These are phyloP conservation scores for Pyrenochaeta sp. DNA, from an alignment of 2,329 filamentous ascomycete species.

Conservation along the genomic window DNA sequence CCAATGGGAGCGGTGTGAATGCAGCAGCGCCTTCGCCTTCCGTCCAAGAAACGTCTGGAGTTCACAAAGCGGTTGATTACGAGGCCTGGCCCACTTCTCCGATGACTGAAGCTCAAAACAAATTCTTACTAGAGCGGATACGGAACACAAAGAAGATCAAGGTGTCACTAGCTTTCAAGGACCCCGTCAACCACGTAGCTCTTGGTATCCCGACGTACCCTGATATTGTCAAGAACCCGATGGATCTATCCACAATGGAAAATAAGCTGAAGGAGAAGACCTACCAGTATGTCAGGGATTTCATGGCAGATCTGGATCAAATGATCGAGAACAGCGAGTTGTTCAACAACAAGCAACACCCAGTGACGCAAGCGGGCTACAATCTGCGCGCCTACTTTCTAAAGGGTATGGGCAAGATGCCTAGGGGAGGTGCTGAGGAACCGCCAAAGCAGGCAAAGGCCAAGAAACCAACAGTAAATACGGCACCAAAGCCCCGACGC, in stretches of 20 bases:
- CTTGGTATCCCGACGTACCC: slow-evolving; percentile 80
- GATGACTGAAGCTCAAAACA: slow-evolving; percentile 65
- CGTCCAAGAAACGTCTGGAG: slow-evolving; percentile 39
- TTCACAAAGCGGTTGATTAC: slow-evolving; percentile 45
- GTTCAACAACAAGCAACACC: slow-evolving; percentile 85
- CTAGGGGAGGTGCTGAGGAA: slow-evolving; percentile 64
- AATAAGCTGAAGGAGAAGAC: slow-evolving; percentile 74
- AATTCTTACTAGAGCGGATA: slow-evolving; percentile 71
- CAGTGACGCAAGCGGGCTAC: slow-evolving; percentile 73
- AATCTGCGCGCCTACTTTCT: slow-evolving; percentile 68
- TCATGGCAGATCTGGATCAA: slow-evolving; percentile 77
- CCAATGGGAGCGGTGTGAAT: slow-evolving; percentile 35
- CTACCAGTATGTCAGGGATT: slow-evolving; percentile 75
- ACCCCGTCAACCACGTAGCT: slow-evolving; percentile 79
- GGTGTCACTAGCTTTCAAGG: slow-evolving; percentile 76
- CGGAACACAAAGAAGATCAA: slow-evolving; percentile 87
- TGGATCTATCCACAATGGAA: slow-evolving; percentile 87
- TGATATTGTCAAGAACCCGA: slow-evolving; percentile 75
- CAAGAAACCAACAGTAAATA: slow-evolving; percentile 46
- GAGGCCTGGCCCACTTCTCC: slow-evolving; percentile 44
- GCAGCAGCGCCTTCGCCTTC: slow-evolving; percentile 33
- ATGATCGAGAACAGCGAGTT: slow-evolving; percentile 79
- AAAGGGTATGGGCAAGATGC: slow-evolving; percentile 67
- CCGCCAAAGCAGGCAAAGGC: slow-evolving; percentile 65
- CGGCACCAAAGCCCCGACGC: slow-evolving; percentile 53